A percentile compares a stretch with the other conserved stretches of the same genome.
Evolutionary conservation across 1,139 yeast species (phyloP).

Genomic region (Lizanozyma gosingica): DNA sequence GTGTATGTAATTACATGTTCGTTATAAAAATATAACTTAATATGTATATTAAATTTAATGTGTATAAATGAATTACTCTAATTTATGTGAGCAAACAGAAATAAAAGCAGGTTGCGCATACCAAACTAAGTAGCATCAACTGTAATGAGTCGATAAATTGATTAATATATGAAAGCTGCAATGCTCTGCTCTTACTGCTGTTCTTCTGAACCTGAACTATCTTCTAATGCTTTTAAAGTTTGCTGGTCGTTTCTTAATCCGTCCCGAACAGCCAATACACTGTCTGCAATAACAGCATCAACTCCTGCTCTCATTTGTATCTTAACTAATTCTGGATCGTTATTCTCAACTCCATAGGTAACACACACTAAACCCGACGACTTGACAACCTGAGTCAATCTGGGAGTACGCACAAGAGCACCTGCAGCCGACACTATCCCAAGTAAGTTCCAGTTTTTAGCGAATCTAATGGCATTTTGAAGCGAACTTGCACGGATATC

Average conservation of each 20-base stretch:
- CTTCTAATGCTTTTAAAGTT: neutral
- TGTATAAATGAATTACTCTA: too few relatives aligned
- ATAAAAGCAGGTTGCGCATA: too few relatives aligned
- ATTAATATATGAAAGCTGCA: too few relatives aligned
- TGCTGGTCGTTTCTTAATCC: conserved; percentile 36
- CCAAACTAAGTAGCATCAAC: too few relatives aligned
- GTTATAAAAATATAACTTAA: too few relatives aligned
- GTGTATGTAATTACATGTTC: too few relatives aligned
- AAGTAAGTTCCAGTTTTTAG: conserved; percentile 82
- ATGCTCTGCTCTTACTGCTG: too few relatives aligned
- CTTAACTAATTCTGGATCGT: conserved; percentile 76
- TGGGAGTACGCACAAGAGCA: conserved; percentile 78
- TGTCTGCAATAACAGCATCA: conserved; percentile 95
- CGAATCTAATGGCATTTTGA: conserved; percentile 87
- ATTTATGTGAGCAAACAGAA: too few relatives aligned
- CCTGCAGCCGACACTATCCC: conserved; percentile 90
- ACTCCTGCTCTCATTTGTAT: conserved; percentile 91
- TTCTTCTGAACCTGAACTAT: neutral
- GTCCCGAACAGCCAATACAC: conserved; percentile 85
- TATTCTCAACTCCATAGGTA: conserved; percentile 81
- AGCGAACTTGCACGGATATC: conserved; percentile 83
- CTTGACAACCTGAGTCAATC: conserved; percentile 82
- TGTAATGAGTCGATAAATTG: too few relatives aligned
- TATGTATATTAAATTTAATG: too few relatives aligned
- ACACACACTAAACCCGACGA: conserved; percentile 89